Conservation (phyloP, 345 rosid species). For the Citrus medica region DNA sequence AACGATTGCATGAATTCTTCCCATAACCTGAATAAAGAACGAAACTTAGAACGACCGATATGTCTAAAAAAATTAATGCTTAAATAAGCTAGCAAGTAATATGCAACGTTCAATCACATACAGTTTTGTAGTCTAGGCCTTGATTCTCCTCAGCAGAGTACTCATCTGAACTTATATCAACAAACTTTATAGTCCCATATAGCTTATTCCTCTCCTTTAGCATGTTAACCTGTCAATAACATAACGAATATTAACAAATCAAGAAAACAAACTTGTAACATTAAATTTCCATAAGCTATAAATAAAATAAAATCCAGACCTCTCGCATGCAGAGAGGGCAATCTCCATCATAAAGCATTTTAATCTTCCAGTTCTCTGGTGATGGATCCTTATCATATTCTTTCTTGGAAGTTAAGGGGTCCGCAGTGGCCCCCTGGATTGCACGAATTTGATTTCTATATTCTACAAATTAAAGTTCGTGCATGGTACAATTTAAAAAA, state of each 20-base stretch:
- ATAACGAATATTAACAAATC: neutral
- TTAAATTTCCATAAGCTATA: too few species aligned
- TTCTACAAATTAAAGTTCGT: slow-evolving; percentile 25
- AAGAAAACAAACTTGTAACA: neutral
- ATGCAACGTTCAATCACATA: slow-evolving; percentile 16
- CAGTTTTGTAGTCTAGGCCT: slow-evolving; percentile 82
- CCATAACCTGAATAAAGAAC: slow-evolving; percentile 66
- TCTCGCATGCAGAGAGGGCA: slow-evolving; percentile 97
- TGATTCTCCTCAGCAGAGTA: slow-evolving; percentile 70
- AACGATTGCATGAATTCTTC: slow-evolving; percentile 86
- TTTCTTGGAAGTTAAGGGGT: slow-evolving; percentile 38
- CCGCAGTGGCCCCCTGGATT: slow-evolving; percentile 45
- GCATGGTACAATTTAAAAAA: neutral
- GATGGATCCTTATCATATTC: slow-evolving; percentile 31
- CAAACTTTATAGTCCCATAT: slow-evolving; percentile 70
- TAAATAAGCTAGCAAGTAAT: neutral
- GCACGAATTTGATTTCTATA: slow-evolving; percentile 42
- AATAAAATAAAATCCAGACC: slow-evolving; percentile 31
- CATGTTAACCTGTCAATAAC: slow-evolving; percentile 66
- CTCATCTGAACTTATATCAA: slow-evolving; percentile 65
- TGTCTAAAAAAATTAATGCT: neutral
- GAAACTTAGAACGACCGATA: neutral
- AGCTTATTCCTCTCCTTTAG: slow-evolving; percentile 71
- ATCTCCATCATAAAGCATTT: slow-evolving; percentile 95
- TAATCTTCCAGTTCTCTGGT: slow-evolving; percentile 70